Conservation (phyloP, 2,329 filamentous ascomycete species). For the Colletotrichum orchidophilum region DNA sequence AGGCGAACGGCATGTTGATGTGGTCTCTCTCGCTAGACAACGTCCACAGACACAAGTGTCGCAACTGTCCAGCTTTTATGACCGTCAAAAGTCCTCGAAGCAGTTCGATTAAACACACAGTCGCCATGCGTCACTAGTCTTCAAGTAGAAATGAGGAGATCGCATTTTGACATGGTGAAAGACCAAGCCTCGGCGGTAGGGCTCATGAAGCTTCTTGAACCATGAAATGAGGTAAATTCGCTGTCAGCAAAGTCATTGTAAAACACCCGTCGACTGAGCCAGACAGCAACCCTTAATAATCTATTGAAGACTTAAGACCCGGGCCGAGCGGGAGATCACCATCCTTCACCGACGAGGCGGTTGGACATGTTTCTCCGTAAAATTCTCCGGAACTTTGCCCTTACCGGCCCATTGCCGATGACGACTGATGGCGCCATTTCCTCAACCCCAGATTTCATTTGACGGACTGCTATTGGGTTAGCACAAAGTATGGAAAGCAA, state of each 20-base stretch:
- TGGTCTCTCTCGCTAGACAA: too few relatives aligned
- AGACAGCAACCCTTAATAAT: not conserved
- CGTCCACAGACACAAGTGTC: too few relatives aligned
- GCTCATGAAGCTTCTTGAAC: not conserved
- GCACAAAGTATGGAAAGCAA: not conserved
- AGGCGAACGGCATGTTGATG: too few relatives aligned
- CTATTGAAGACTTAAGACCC: not conserved
- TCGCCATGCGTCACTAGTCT: too few relatives aligned
- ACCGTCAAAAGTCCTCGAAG: too few relatives aligned
- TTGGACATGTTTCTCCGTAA: slow-evolving; percentile 25
- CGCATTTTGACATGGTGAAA: not conserved
- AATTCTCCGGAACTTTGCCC: slow-evolving; percentile 29
- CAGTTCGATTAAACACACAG: too few relatives aligned
- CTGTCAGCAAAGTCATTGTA: too few relatives aligned
- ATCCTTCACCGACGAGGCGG: not conserved
- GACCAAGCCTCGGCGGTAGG: not conserved
- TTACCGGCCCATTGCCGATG: slow-evolving; percentile 26
- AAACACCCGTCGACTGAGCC: not conserved
- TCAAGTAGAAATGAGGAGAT: too few relatives aligned
- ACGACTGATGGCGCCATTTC: slow-evolving; percentile 29
- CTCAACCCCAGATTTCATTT: slow-evolving; percentile 15
- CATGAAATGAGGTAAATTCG: too few relatives aligned
- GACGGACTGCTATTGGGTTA: not conserved
- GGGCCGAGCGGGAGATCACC: slow-evolving; percentile 20
- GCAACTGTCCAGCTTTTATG: too few relatives aligned